Evolutionary conservation across 805 yeast species (phyloP).

Genomic region (Diddensiella caesifluorescens): DNA sequence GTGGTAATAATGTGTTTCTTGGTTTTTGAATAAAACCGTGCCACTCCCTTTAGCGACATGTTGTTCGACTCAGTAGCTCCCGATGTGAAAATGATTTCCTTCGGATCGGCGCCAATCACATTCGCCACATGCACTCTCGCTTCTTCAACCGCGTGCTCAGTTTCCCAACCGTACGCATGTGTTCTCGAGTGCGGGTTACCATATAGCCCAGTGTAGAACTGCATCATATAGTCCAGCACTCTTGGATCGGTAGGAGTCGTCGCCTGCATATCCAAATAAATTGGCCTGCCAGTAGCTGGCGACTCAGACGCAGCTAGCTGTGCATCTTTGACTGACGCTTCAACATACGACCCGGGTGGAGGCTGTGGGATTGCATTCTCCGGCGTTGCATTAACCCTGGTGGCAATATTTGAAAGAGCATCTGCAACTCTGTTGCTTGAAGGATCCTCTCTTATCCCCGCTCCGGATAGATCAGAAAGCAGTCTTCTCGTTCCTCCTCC

Average conservation of each 20-base stretch:
- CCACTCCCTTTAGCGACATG: slow-evolving; percentile 92
- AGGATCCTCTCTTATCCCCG: slow-evolving; percentile 4
- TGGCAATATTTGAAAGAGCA: slow-evolving; percentile 16
- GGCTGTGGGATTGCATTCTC: slow-evolving; percentile 16
- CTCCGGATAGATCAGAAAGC: too few species aligned
- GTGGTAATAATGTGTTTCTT: slow-evolving; percentile 93
- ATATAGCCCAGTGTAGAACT: slow-evolving; percentile 68
- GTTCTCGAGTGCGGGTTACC: slow-evolving; percentile 98
- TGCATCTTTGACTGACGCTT: slow-evolving; percentile 20
- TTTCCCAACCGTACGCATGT: slow-evolving; percentile 98
- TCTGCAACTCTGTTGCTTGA: slow-evolving; percentile 16
- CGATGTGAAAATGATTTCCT: slow-evolving; percentile 92
- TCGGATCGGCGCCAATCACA: slow-evolving; percentile 87
- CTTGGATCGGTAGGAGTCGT: slow-evolving; percentile 98
- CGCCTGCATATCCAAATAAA: slow-evolving; percentile 95
- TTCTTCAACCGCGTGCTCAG: slow-evolving; percentile 82
- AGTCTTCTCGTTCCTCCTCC: too few species aligned
- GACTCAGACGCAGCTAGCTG: slow-evolving; percentile 14
- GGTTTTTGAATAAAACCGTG: slow-evolving; percentile 82
- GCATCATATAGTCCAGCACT: slow-evolving; percentile 50
- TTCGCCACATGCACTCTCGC: slow-evolving; percentile 81
- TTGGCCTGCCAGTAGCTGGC: slow-evolving; percentile 53
- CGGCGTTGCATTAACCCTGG: slow-evolving; percentile 11
- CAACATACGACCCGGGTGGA: slow-evolving; percentile 22
- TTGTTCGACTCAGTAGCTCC: slow-evolving; percentile 98